Conservation (phyloP, 129 eudicot species). For the Pseudognaphalium luteoalbum region DNA sequence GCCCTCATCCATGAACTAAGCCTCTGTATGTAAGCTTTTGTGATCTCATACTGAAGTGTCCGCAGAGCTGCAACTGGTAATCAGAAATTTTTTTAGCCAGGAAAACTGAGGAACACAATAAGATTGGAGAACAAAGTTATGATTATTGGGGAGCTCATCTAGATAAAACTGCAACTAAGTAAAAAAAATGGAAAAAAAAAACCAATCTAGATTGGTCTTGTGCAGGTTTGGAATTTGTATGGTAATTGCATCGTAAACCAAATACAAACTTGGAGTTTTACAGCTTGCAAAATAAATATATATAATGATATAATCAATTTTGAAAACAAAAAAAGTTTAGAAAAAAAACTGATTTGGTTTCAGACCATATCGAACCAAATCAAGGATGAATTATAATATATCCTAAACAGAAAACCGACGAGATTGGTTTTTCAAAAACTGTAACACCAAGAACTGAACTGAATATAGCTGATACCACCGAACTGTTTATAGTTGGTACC, state of each 20-base stretch:
- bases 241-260: not conserved
- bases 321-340: not conserved
- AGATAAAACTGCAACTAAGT: not conserved
- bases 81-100: slow-evolving; percentile 23
- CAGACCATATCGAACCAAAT: not conserved
- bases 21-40: slow-evolving; percentile 77
- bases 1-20: slow-evolving; percentile 94
- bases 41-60: slow-evolving; percentile 71
- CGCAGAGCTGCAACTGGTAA: slow-evolving; percentile 70
- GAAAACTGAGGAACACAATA: slow-evolving; percentile 12
- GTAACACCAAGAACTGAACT: not conserved
- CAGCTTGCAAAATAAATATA: not conserved
- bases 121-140: not conserved
- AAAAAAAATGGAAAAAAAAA: not conserved
- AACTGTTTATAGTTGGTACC: not conserved
- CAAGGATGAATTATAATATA: not conserved
- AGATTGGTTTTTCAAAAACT: not conserved
- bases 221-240: not conserved
- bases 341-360: not conserved
- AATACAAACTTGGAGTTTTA: not conserved
- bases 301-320: not conserved
- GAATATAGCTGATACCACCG: not conserved
- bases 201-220: not conserved
- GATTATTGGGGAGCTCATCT: not conserved
- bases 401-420: not conserved